Percentiles rank a stretch among this genome's conserved stretches.
Evolutionary conservation across 2,329 filamentous ascomycete species (phyloP).

Genomic region (Diaporthe nobilis): DNA sequence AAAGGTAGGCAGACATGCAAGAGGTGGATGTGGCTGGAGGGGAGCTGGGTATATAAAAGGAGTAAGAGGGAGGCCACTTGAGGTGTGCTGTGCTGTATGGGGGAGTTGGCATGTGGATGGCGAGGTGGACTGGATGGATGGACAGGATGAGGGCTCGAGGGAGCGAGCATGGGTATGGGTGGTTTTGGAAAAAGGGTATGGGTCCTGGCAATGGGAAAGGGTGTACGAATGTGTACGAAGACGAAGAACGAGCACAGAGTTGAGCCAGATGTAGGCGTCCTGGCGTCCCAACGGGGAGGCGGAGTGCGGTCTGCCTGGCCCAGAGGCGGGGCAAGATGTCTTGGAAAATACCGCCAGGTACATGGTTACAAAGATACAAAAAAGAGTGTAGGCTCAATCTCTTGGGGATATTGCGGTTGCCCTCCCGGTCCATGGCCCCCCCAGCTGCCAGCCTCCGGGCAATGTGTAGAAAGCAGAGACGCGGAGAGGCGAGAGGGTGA

Average conservation of each 20-base stretch:
- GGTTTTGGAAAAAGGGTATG: neutral
- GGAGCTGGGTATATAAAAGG: slow-evolving; percentile 2
- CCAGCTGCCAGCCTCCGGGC: neutral
- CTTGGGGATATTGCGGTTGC: neutral
- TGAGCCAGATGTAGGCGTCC: neutral
- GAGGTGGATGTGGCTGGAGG: slow-evolving; percentile 12
- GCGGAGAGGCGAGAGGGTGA: neutral
- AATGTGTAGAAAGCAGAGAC: slow-evolving; percentile 20
- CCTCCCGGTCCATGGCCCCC: neutral
- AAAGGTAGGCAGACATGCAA: neutral
- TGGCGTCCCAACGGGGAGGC: slow-evolving; percentile 5
- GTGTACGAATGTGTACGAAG: neutral
- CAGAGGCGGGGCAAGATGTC: slow-evolving; percentile 23
- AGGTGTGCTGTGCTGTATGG: neutral
- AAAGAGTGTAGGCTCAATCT: slow-evolving; percentile 1
- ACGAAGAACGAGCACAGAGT: neutral
- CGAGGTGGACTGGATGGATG: neutral
- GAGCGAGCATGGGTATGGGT: neutral
- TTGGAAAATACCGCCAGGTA: slow-evolving; percentile 8
- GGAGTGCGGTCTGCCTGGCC: slow-evolving; percentile 38
- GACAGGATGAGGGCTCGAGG: slow-evolving; percentile 17
- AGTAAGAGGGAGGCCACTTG: neutral
- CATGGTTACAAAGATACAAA: neutral
- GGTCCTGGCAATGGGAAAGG: neutral
- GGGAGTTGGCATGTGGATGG: neutral